Evolutionary conservation across 2,329 filamentous ascomycete genomes (phyloP), one percentile per base, ranked within the genome.

Genomic region (Fusarium algeriense): DNA sequence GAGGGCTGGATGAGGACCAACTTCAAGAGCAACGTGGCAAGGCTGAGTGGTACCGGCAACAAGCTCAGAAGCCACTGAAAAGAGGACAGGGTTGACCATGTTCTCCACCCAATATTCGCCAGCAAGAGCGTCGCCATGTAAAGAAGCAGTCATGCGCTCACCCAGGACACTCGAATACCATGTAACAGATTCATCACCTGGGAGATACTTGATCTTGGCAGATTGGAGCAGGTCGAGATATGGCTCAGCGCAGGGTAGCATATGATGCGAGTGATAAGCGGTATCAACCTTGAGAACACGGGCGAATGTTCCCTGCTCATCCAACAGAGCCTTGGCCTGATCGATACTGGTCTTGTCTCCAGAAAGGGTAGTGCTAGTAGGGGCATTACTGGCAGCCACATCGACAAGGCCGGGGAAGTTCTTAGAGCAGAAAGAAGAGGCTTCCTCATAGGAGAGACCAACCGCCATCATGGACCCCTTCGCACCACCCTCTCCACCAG

Each of bases 241-340:
- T 3, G 56, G 57, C 15, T 55, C 50, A 15, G 59, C 64, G 17
- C 69, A 74, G 5, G 60, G 49, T 15, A 49, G 20, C 85, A 87
- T 87, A 68, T 86, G 85, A 2, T 79, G 79, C 0, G 85, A 87
- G 73, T 87, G 85, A 54, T 87, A 87, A 0, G 85, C 85, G 0
- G 80, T 84, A 46, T 86, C 83, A 1, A 87, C 80, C 3, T 72
- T 69, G 10, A 87, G 75, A 1, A 78, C 14, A 4, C 81, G 75
- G 0, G 79, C 69, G 20, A 71, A 73, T 11, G 26, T 73, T 2
- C 49, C 50, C 28, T 64, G 38, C 2, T 57, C 50, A 8, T 76
- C 63, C 2, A 78, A 41, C 2, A 76, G 19, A 3, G 53, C 57
- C 46, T 74, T 71, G 0, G 75, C 65, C 13, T 78, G 58, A 2